phyloP scores from a whole-genome alignment of 768 basidiomycete species.

The Pulveroboletus frians region DNA sequence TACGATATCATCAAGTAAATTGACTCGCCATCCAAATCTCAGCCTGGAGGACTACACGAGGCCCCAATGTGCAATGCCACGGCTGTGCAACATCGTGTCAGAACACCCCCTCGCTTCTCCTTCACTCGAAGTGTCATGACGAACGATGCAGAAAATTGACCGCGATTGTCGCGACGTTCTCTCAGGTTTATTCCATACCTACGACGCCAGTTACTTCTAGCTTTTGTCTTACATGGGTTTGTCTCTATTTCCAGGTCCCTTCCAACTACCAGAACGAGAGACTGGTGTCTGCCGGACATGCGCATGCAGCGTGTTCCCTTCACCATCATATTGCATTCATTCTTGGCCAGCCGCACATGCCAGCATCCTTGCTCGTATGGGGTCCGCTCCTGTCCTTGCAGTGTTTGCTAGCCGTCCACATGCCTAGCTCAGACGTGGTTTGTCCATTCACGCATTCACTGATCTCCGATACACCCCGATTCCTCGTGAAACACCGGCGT shows the following conservation, averaged over 20 bases:
- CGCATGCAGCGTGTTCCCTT: slow-evolving; percentile 11
- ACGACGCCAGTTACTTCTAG: background rate
- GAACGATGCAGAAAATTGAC: background rate
- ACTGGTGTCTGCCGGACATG: slow-evolving; percentile 3
- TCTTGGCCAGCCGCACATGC: slow-evolving; percentile 16
- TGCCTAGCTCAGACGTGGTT: slow-evolving; percentile 3
- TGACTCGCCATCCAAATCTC: slow-evolving; percentile 3
- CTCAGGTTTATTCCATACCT: background rate
- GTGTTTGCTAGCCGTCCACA: slow-evolving; percentile 15
- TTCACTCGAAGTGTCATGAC: slow-evolving; percentile 2
- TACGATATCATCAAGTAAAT: background rate
- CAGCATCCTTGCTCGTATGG: background rate
- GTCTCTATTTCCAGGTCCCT: background rate
- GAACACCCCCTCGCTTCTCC: slow-evolving; percentile 8
- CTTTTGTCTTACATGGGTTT: background rate
- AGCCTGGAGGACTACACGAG: slow-evolving; percentile 25
- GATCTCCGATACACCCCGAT: slow-evolving; percentile 6
- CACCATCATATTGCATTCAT: slow-evolving; percentile 3
- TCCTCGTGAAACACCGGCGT: slow-evolving; percentile 15
- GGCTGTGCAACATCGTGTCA: slow-evolving; percentile 12
- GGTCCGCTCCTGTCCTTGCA: slow-evolving; percentile 14
- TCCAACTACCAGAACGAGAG: background rate
- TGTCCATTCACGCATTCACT: slow-evolving; percentile 4
- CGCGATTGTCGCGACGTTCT: background rate
- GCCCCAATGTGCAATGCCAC: slow-evolving; percentile 3